A percentile compares a stretch with the other conserved stretches of the same genome.
Conservation (phyloP, 495 filamentous ascomycete genomes). For the Penicillium lividum region DNA sequence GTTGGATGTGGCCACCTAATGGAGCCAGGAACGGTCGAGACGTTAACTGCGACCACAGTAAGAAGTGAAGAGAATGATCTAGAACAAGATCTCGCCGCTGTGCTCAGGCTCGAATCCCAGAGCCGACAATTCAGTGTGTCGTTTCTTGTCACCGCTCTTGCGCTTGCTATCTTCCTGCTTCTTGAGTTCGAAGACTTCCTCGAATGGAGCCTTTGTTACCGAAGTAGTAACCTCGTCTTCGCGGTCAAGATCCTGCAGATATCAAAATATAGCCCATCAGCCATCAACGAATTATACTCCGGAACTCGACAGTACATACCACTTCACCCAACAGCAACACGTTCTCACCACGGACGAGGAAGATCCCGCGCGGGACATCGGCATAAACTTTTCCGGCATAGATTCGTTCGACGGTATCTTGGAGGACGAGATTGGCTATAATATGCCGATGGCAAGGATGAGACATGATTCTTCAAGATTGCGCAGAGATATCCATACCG, state of each 20-base stretch:
- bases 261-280: constrained; percentile 1
- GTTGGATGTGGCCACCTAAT: neutral
- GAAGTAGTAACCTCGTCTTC: constrained; percentile 82
- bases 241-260: constrained; percentile 76
- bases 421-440: constrained; percentile 88
- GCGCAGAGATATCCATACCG: constrained; percentile 54
- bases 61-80: constrained; percentile 17
- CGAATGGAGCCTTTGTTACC: constrained; percentile 64
- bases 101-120: constrained; percentile 90
- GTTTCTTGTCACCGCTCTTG: constrained; percentile 70
- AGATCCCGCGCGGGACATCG: constrained; percentile 78
- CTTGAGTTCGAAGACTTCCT: constrained; percentile 70
- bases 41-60: neutral
- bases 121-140: constrained; percentile 63
- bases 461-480: constrained; percentile 10
- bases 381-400: constrained; percentile 75
- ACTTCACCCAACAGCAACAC: constrained; percentile 91
- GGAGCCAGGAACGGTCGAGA: neutral
- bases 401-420: constrained; percentile 84
- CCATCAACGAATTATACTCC: neutral
- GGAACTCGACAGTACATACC: constrained; percentile 41
- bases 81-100: constrained; percentile 71
- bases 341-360: constrained; percentile 91
- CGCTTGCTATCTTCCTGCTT: constrained; percentile 66
- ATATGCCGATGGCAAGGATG: constrained; percentile 8